Evolutionary conservation across 2,329 filamentous ascomycete species (phyloP), one percentile per base, ranked within the genome.

Genomic region (Fusarium sp.): DNA sequence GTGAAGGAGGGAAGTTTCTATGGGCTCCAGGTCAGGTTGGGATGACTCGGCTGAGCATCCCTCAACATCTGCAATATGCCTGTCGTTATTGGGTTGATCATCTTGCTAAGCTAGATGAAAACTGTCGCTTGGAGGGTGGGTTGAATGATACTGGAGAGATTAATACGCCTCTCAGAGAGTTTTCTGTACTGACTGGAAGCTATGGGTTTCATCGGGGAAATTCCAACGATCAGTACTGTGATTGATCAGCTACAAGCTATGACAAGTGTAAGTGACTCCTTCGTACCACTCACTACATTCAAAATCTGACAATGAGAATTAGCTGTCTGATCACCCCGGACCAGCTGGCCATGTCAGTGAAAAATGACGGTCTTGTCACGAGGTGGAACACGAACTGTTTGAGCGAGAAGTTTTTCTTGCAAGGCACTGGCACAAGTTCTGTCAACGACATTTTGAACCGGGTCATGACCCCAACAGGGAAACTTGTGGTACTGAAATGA

Each of bases 21-120:
- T n/a, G n/a, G n/a, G n/a, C n/a, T n/a, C n/a, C n/a, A n/a, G n/a
- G n/a, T n/a, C n/a, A n/a, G n/a, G n/a, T n/a, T n/a, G n/a, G n/a
- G n/a, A n/a, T n/a, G n/a, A n/a, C n/a, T n/a, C n/a, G n/a, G n/a
- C n/a, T n/a, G 24, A 14, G 9, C 2, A 59, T 68, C 13, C 52
- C 22, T 3, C 29, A 39, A 0, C 9, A 61, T 41, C 5, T 71
- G 14, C 27, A 13, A 7, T 73, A 71, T 24, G 41, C 48, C 1
- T 68, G 62, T 14, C 39, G 22, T 0, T 73, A 68, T 14, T 71
- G 68, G 71, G 62, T 62, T 16, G 22, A 68, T 10, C 71, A 73
- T 41, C 31, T 71, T 2, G 22, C 29, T 0, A 35, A 29, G 10
- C 31, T 65, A 1, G 50, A 62, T 4, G 7, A 31, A 14, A 10